Evolutionary conservation across 202 grass and related monocot species (phyloP), one percentile per base, ranked within the genome.

Genomic region (Panicum hallii): DNA sequence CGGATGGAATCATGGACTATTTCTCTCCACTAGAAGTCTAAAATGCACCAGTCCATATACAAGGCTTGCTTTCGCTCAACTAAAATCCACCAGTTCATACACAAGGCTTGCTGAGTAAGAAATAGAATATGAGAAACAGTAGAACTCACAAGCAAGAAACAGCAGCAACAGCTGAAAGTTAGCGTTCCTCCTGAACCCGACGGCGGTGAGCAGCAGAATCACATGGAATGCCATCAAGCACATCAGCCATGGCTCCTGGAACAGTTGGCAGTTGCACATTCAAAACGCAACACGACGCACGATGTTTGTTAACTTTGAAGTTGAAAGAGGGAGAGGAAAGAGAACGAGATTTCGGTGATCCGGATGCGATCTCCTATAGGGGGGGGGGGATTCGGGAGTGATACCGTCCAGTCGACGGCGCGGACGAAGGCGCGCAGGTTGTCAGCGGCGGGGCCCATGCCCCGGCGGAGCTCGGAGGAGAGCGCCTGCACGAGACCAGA

Each of bases 371-470:
- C 75, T 82, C 79, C 34, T 30, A 9, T 80, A 38, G 14, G 14
- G 81, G 60, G 48, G 14, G 14, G 81, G 60, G 48, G 56, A 11
- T 68, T 81, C 43, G 43, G 72, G 41, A 48, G 40, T 4, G 43
- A 26, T 52, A 99, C 97, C 91, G 87, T 99, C 97, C 97, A 99
- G 88, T 99, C 88, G 38, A 99, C 82, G 68, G 87, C 90, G 69
- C 68, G 91, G 87, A 99, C 87, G 91, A 99, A 99, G 5, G 68
- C 68, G 77, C 89, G 52, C 43, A 99, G 77, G 77, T 89, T 92
- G 63, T 94, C 91, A 50, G 93, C 90, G 38, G 97, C 90, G 28
- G 97, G 93, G 0, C 81, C 78, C 72, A 99, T 90, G 74, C 93
- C 97, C 52, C 86, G 87, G 80, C 91, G 97, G 63, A 99, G 90